These are phyloP conservation scores for Citrus reticulata DNA, from an alignment of 345 rosid species.

Conservation along the genomic window DNA sequence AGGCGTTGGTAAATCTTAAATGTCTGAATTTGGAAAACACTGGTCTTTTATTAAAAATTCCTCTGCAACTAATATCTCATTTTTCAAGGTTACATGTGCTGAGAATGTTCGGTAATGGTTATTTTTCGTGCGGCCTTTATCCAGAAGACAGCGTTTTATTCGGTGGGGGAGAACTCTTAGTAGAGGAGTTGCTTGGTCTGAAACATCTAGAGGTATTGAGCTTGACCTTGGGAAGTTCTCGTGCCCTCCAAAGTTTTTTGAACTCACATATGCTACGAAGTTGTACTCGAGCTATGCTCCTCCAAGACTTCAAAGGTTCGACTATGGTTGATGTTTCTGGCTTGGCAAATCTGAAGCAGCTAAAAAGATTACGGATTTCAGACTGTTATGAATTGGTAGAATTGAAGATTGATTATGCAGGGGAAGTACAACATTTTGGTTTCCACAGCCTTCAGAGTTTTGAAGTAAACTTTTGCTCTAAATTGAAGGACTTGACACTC, in stretches of 20 bases:
- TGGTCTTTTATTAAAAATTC: too few species aligned
- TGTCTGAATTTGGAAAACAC: too few species aligned
- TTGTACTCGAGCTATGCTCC: not conserved
- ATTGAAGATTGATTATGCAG: not conserved
- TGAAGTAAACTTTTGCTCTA: not conserved
- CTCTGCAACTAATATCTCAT: too few species aligned
- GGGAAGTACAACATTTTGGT: not conserved
- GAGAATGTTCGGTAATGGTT: too few species aligned
- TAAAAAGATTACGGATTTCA: not conserved
- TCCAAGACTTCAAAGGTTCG: not conserved
- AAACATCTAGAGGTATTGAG: not conserved
- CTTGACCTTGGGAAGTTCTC: not conserved
- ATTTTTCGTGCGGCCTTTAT: too few species aligned
- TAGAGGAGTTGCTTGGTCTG: constrained; percentile 3
- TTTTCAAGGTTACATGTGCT: too few species aligned
- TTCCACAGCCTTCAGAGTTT: not conserved
- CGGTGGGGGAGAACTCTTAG: not conserved
- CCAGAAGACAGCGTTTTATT: not conserved
- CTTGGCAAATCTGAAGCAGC: not conserved
- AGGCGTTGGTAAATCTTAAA: too few species aligned
- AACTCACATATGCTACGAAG: not conserved
- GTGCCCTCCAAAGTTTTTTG: not conserved
- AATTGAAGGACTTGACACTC: too few species aligned
- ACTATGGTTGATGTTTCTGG: not conserved
- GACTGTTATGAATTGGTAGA: not conserved